Base-by-base conservation (phyloP, 768 basidiomycete species). In the Pholiota microspora region DNA sequence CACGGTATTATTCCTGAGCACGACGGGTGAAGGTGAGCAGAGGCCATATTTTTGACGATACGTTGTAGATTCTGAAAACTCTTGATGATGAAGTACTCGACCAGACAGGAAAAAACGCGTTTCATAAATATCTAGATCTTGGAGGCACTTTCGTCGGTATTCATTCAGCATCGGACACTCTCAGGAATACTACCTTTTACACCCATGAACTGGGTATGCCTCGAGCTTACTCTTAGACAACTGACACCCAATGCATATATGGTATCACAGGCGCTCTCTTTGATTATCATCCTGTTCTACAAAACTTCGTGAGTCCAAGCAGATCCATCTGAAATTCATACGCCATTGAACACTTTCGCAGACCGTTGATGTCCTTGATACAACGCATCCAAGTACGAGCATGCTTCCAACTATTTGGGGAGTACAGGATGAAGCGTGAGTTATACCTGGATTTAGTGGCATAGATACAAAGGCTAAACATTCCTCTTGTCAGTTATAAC, bases 111-210 rank as follows among this genome's bases (percentile, higher is more conserved):
- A 81, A 85, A 63, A 68, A 72, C 1, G 86, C 88, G 0, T 76
- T 91, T 51, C 79, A 85, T 56, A 78, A 62, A 10, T 91, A 85
- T 67, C 69, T 90, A 38, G 78, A 87, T 60, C 64, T 71, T 2
- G 88, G 89, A 53, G 89, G 89, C 0, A 87, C 83, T 54, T 89
- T 88, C 58, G 72, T 88, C 34, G 88, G 78, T 2, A 73, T 90
- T 28, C 89, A 91, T 65, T 77, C 85, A 42, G 81, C 84, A 7
- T 79, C 82, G 1, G 88, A 84, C 48, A 78, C 79, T 28, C 67
- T 90, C 38, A 73, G 76, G 35, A 82, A 82, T 56, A 78, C 79
- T 2, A 76, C 77, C 0, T 85, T 81, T 61, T 90, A 80, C 62
- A 73, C 73, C 15, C 72, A 69, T 48, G 81, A 86, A 65, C 63